Conservation (phyloP, 208 protist genomes). For the Vickermania ingenoplastis region DNA sequence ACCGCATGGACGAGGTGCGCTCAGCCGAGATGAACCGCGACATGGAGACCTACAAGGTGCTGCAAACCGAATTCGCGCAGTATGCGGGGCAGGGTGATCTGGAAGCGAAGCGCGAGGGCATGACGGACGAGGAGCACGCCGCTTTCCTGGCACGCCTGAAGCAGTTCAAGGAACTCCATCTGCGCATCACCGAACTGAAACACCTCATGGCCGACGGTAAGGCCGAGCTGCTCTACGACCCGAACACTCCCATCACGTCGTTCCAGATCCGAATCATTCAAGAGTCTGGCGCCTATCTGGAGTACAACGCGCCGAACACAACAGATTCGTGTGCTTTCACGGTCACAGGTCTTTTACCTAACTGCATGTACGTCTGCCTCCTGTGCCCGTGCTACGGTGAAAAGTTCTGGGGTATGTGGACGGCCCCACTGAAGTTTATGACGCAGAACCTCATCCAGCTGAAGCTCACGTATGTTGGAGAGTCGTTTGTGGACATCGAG, state of each 20-base stretch:
- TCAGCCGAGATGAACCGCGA: constrained; percentile 16
- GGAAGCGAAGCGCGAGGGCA: constrained; percentile 28
- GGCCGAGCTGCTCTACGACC: constrained; percentile 36
- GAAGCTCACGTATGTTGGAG: constrained; percentile 77
- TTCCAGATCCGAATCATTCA: constrained; percentile 73
- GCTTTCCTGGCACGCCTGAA: constrained; percentile 28
- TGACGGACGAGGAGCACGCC: constrained; percentile 37
- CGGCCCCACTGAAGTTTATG: constrained; percentile 76
- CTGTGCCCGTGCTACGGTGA: constrained; percentile 76
- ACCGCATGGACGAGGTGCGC: constrained; percentile 26
- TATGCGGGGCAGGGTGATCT: constrained; percentile 46
- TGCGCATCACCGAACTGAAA: constrained; percentile 9
- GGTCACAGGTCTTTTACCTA: constrained; percentile 56
- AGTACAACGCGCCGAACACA: constrained; percentile 25
- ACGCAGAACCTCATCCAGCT: constrained; percentile 89
- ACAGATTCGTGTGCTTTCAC: constrained; percentile 32
- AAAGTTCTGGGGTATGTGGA: constrained; percentile 73
- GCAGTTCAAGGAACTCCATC: constrained; percentile 31
- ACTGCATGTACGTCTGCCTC: constrained; percentile 79
- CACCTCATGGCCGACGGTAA: constrained; percentile 36
- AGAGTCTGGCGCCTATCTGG: constrained; percentile 44
- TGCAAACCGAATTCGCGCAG: constrained; percentile 52
- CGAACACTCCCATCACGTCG: constrained; percentile 41
- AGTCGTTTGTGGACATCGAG: constrained; percentile 86
- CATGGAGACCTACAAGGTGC: constrained; percentile 27